Base-by-base conservation (phyloP, 306 rosid species). In the Macrotyloma uniflorum region DNA sequence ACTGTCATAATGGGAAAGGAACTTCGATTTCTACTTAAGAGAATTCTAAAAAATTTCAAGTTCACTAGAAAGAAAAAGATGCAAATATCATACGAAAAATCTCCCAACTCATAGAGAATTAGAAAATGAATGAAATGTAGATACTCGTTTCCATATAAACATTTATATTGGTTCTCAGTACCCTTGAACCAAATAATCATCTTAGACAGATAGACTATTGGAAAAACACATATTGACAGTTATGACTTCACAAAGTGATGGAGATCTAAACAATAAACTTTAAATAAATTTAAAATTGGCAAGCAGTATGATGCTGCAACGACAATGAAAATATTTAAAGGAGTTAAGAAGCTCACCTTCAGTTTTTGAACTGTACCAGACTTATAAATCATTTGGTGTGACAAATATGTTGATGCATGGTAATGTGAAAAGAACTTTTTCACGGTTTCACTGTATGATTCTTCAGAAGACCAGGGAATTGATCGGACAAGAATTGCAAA, bases 401-500 rank as follows among this genome's bases (percentile, higher is more conserved):
- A 93, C 85, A 96, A 83, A 88, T 96, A 96, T 80, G 86, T 81
- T 51, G 97, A 78, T 82, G 82, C 89, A 70, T 93, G 96, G 83
- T 91, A 93, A 45, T 80, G 69, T 75, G 85, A 81, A 80, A 96
- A 96, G 87, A 90, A 96, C 2, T 79, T 88, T 72, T 85, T 78
- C 65, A 96, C 87, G 2, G 90, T 79, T 33, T 91, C 91, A 80
- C 88, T 83, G 70, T 88, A 93, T 40, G 99, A 50, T 16, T 90
- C 90, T 57, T 88, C 89, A 49, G 82, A 22, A 32, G 89, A 85
- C 89, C 84, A 86, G 12, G 99, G 98, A 86, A 96, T 87, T 43
- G 94, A 83, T 80, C 94, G 97, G 49, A 96, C 96, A 77, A 93
- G 84, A 88, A 93, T 79, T 42, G 97, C 77, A 85, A 96, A 96